These are phyloP conservation scores for Cornus kousa DNA, from an alignment of 148 eudicot genomes.

Conservation along the genomic window DNA sequence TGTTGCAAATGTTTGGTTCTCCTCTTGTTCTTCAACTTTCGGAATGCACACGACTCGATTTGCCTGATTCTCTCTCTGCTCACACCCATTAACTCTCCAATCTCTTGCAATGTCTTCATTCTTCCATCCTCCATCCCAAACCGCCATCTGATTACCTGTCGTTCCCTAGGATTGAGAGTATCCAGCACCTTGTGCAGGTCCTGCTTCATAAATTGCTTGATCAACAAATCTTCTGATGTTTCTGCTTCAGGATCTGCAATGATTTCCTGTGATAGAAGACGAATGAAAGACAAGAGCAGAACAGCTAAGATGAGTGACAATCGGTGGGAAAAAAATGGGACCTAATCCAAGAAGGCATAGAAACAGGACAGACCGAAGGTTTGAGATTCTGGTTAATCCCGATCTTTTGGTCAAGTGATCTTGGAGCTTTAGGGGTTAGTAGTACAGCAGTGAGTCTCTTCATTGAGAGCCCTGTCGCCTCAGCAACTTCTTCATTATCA, in stretches of 20 bases:
- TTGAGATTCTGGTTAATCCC: slow-evolving; percentile 57
- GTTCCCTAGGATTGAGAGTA: slow-evolving; percentile 61
- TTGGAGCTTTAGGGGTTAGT: slow-evolving; percentile 79
- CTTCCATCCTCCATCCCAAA: slow-evolving; percentile 85
- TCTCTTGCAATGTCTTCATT: slow-evolving; percentile 86
- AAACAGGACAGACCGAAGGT: slow-evolving; percentile 52
- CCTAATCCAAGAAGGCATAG: not conserved
- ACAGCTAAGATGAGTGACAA: not conserved
- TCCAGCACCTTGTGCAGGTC: slow-evolving; percentile 79
- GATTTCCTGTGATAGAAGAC: slow-evolving; percentile 42
- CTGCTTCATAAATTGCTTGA: slow-evolving; percentile 62
- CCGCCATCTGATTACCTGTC: slow-evolving; percentile 69
- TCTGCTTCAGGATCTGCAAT: slow-evolving; percentile 69
- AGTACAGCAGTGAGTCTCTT: slow-evolving; percentile 69
- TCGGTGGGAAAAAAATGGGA: not conserved
- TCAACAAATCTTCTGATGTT: slow-evolving; percentile 58
- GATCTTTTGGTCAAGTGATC: slow-evolving; percentile 83
- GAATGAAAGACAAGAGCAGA: not conserved
- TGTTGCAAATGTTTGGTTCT: slow-evolving; percentile 65
- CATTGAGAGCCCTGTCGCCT: slow-evolving; percentile 90
- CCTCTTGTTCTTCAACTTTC: slow-evolving; percentile 74
- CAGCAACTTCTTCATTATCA: slow-evolving; percentile 73
- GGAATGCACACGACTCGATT: slow-evolving; percentile 80
- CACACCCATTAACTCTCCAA: slow-evolving; percentile 85
- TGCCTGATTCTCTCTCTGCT: slow-evolving; percentile 93